Percentiles rank a stretch among this genome's conserved stretches.
Evolutionary conservation across 306 rosid genomes (phyloP).

Genomic region (Potentilla sterilis): DNA sequence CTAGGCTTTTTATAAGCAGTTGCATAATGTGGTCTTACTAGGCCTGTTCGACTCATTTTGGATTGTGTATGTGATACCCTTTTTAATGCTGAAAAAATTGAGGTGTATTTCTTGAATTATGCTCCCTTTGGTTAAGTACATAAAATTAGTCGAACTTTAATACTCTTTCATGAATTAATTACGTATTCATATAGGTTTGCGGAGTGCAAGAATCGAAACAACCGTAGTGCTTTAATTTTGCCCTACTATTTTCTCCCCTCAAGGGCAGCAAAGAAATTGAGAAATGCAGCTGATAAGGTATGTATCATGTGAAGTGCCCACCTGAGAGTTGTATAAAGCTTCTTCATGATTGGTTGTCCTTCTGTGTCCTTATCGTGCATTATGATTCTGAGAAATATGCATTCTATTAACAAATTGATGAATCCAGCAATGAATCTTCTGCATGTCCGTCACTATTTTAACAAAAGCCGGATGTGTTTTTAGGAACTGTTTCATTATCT

Average conservation of each 20-base stretch:
- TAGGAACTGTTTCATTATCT: background rate
- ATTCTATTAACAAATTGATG: background rate
- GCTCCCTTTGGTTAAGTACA: background rate
- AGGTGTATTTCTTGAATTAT: background rate
- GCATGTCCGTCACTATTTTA: background rate
- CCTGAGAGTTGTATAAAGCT: background rate
- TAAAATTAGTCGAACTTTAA: background rate
- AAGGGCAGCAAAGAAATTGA: slow-evolving; percentile 65
- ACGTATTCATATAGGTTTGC: slow-evolving; percentile 63
- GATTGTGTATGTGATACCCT: background rate
- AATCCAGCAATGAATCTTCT: background rate
- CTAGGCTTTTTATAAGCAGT: background rate
- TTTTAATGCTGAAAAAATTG: background rate
- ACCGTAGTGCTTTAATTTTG: slow-evolving; percentile 63
- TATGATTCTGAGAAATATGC: background rate
- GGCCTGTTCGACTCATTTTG: background rate
- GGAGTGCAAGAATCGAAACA: slow-evolving; percentile 97
- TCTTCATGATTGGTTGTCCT: background rate
- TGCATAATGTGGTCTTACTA: background rate
- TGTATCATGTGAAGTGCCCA: slow-evolving; percentile 13
- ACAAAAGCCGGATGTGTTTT: background rate
- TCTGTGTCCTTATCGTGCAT: background rate
- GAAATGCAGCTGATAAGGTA: slow-evolving; percentile 81
- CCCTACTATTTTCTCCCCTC: slow-evolving; percentile 83
- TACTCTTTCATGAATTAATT: slow-evolving; percentile 19